phyloP scores from a whole-genome alignment of 2,329 filamentous ascomycete genomes.

The Gaeumannomyces tritici region DNA sequence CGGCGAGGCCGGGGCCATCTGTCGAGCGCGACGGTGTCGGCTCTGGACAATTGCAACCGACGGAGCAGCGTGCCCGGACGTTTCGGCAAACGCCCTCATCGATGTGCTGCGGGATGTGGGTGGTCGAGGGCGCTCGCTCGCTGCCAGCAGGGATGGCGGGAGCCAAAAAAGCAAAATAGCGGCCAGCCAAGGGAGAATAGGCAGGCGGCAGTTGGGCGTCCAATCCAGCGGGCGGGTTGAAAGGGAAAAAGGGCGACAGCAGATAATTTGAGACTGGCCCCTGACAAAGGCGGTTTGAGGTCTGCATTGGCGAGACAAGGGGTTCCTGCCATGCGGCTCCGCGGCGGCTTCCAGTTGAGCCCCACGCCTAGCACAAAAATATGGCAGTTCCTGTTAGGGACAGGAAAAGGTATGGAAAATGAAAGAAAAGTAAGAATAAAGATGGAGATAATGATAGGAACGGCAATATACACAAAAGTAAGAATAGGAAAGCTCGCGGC shows the following conservation, averaged over 20 bases:
- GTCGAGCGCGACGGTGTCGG: neutral
- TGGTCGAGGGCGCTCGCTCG: too few species aligned
- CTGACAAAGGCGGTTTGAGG: slow-evolving; percentile 19
- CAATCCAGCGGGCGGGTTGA: neutral
- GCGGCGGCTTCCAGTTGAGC: neutral
- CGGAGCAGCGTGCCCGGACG: too few species aligned
- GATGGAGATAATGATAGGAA: too few species aligned
- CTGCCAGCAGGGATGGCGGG: neutral
- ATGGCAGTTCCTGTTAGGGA: too few species aligned
- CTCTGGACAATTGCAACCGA: neutral
- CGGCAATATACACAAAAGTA: too few species aligned
- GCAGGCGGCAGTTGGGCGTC: neutral
- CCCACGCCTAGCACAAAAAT: too few species aligned
- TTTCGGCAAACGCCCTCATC: neutral
- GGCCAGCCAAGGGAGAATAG: neutral
- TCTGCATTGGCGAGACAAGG: slow-evolving; percentile 7
- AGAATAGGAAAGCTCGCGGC: too few species aligned
- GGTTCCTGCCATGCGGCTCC: neutral
- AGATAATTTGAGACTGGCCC: slow-evolving; percentile 16
- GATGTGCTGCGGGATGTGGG: neutral
- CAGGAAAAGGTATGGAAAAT: too few species aligned
- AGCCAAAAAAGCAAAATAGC: neutral
- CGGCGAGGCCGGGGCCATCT: neutral
- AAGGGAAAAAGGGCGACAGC: neutral
- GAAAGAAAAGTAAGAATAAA: too few species aligned